phyloP scores from a whole-genome alignment of 1,284 basidiomycete genomes.

The Anthracocystis panici-leucophaei region DNA sequence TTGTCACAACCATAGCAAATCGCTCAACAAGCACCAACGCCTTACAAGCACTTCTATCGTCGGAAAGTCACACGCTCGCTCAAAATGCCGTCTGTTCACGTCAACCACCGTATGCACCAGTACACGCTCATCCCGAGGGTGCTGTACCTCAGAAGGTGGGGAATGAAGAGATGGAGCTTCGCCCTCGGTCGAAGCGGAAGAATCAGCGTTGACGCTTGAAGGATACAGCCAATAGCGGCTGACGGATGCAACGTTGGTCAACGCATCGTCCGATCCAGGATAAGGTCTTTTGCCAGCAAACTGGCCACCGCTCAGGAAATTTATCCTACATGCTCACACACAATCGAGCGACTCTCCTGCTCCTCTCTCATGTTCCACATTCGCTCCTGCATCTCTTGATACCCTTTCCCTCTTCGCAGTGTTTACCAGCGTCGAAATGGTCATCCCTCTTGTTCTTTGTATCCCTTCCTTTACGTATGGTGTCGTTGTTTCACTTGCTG shows the following conservation, averaged over 20 bases:
- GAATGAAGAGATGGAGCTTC: conserved; percentile 49
- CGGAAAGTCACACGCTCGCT: neutral
- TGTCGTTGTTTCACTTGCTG: no score
- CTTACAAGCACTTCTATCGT: neutral
- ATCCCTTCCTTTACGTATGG: no score
- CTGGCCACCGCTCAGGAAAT: no score
- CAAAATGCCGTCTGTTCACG: conserved; percentile 49
- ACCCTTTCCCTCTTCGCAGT: no score
- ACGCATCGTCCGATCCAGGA: no score
- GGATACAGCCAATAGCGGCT: neutral
- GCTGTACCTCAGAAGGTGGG: conserved; percentile 47
- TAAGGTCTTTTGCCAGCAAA: neutral
- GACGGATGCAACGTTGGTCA: no score
- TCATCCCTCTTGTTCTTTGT: no score
- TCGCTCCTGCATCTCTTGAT: no score
- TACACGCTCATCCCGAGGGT: conserved; percentile 53
- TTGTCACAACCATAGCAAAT: neutral
- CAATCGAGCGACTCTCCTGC: no score
- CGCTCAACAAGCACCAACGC: neutral
- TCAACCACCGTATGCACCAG: conserved; percentile 56
- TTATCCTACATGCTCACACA: no score
- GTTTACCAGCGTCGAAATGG: no score
- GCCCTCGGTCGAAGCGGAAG: conserved; percentile 47
- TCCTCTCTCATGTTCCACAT: no score
- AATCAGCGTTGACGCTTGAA: conserved; percentile 33